Evolutionary conservation across 176 grass and related monocot species (phyloP).

Genomic region (Bromus sterilis): DNA sequence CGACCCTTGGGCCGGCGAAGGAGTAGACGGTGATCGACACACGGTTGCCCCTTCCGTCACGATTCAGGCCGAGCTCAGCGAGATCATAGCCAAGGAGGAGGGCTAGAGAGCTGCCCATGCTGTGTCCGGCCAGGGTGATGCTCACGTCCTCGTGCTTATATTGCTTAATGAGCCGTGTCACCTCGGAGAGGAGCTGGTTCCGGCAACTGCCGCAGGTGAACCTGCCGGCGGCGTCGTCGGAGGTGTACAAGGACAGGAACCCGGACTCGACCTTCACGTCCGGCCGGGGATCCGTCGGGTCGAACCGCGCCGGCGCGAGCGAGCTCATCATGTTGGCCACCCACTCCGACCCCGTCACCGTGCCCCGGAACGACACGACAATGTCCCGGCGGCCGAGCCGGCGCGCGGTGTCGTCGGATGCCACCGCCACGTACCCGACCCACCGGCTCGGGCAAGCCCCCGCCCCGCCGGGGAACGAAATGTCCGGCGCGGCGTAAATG

Average conservation of each 20-base stretch:
- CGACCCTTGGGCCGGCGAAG: slow-evolving; percentile 59
- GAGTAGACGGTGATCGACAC: slow-evolving; percentile 68
- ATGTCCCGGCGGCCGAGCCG: slow-evolving; percentile 57
- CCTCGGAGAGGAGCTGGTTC: slow-evolving; percentile 65
- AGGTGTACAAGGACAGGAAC: slow-evolving; percentile 73
- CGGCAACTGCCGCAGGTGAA: slow-evolving; percentile 65
- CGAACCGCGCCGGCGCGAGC: slow-evolving; percentile 52
- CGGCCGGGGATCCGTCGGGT: slow-evolving; percentile 39
- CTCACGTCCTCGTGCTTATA: slow-evolving; percentile 53
- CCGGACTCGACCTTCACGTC: slow-evolving; percentile 73
- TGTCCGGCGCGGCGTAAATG: slow-evolving; percentile 55
- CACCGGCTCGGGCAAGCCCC: slow-evolving; percentile 53
- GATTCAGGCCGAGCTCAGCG: slow-evolving; percentile 56
- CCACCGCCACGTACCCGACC: slow-evolving; percentile 72
- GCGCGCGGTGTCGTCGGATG: slow-evolving; percentile 7
- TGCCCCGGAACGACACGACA: slow-evolving; percentile 64
- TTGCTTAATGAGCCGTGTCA: slow-evolving; percentile 26
- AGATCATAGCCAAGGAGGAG: slow-evolving; percentile 71
- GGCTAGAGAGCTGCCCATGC: slow-evolving; percentile 83
- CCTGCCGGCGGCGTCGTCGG: slow-evolving; percentile 29
- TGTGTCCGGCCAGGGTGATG: slow-evolving; percentile 70
- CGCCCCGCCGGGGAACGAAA: slow-evolving; percentile 10
- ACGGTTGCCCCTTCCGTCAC: background rate
- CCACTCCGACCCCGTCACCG: slow-evolving; percentile 63
- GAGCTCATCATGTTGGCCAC: slow-evolving; percentile 82